These are phyloP conservation scores for Sugiyamaella marilandica DNA, from an alignment of 805 yeast genomes.

Conservation along the genomic window DNA sequence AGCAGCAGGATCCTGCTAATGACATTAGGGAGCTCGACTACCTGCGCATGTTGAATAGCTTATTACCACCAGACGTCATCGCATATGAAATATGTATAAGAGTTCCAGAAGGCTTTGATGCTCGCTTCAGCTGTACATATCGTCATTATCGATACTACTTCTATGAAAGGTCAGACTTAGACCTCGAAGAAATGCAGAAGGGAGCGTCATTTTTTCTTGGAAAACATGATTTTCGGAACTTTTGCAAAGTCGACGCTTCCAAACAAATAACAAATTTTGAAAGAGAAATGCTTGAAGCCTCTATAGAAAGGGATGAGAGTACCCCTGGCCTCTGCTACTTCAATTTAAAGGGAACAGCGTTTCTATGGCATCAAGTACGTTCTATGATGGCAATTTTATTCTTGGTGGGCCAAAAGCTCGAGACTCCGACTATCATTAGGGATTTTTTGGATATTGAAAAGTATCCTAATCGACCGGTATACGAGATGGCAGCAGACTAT, in stretches of 20 bases:
- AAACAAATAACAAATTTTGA: constrained; percentile 79
- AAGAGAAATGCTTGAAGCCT: constrained; percentile 56
- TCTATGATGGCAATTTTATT: constrained; percentile 87
- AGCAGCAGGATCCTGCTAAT: constrained; percentile 50
- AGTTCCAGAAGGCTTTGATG: constrained; percentile 82
- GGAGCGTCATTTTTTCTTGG: constrained; percentile 67
- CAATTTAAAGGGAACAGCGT: constrained; percentile 82
- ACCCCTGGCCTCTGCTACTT: constrained; percentile 53
- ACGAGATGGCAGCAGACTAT: constrained; percentile 83
- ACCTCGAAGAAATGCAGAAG: constrained; percentile 59
- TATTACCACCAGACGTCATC: constrained; percentile 76
- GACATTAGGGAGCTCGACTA: constrained; percentile 75
- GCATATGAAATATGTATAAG: constrained; percentile 77
- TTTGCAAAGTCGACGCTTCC: constrained; percentile 90
- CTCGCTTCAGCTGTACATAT: constrained; percentile 82
- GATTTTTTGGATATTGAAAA: constrained; percentile 54
- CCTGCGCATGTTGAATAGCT: constrained; percentile 64
- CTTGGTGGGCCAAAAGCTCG: constrained; percentile 73
- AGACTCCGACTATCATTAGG: constrained; percentile 51
- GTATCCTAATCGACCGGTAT: constrained; percentile 66
- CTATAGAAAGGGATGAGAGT: constrained; percentile 36
- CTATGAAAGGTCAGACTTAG: constrained; percentile 37
- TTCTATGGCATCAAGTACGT: constrained; percentile 96
- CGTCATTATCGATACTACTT: constrained; percentile 87
- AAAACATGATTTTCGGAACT: constrained; percentile 85